Base-by-base conservation (phyloP, 768 basidiomycete species). In the Leccinum arenicola region DNA sequence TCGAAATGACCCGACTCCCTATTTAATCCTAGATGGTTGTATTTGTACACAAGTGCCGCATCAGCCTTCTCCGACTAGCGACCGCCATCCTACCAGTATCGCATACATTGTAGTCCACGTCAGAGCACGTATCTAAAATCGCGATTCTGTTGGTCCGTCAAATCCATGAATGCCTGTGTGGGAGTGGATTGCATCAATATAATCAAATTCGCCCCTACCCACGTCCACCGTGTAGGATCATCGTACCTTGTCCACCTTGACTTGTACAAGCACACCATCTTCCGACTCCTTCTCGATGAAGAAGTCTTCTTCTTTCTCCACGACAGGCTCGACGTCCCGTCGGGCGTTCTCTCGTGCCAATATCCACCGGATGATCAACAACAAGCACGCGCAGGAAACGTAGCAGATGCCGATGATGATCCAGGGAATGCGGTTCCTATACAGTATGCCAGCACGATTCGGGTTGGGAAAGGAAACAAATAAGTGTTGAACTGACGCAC, bases 371-470 rank as follows among this genome's bases (percentile, higher is more conserved):
- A 43, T 43, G 10, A 19, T 19, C 15, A 81, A 53, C 63, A 50
- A 12, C 74, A 29, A 49, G 86, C 84, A 70, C 86, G 86, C 31
- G 69, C 54, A 81, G 9, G 43, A 10, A 19, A 43, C 43, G n/a
- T 43, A 43, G 43, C 43, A 43, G 43, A 43, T 19, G 10, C 43
- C 43, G n/a, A 43, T 43, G n/a, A 43, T 43, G n/a, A 43, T 81
- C 91, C 91, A 93, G 3, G 90, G 91, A 29, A 91, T 70, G 57
- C 80, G 85, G 63, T 91, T 88, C 51, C 88, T 87, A 29, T 19
- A 43, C 43, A 19, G n/a, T 43, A 6, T 23, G n/a, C 17, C 60
- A 23, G 21, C 38, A 31, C n/a, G n/a, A 43, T 6, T 27, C 2
- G 5, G 12, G 7, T 25, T 27, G n/a, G 6, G 12, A 14, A 29